phyloP scores from a whole-genome alignment of 1,284 basidiomycete genomes.

The Retiboletus fuscus region DNA sequence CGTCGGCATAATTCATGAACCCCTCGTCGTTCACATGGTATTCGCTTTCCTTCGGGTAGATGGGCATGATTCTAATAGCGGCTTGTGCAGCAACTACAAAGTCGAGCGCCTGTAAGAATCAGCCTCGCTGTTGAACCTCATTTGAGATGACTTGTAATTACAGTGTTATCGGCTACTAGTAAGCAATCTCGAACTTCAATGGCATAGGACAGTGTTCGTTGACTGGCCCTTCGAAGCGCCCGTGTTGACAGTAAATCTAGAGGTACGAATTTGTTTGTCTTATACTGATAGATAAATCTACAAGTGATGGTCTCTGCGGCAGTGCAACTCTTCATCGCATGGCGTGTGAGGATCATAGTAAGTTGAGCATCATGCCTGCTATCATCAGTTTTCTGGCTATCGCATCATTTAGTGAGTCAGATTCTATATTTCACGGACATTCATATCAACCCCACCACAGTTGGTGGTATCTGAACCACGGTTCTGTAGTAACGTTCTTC shows the following conservation, averaged over 20 bases:
- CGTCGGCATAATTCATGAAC: not conserved
- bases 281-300: not conserved
- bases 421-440: not conserved
- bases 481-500: slow-evolving; percentile 25
- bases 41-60: not conserved
- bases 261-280: not conserved
- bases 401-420: slow-evolving; percentile 53
- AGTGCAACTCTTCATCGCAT: slow-evolving; percentile 66
- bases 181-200: slow-evolving; percentile 24
- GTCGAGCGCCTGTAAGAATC: not conserved
- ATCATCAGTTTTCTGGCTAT: slow-evolving; percentile 55
- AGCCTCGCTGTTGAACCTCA: not conserved
- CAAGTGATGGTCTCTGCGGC: slow-evolving; percentile 63
- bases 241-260: slow-evolving; percentile 32
- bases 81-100: not conserved
- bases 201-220: not conserved
- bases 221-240: slow-evolving; percentile 31
- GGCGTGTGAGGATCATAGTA: slow-evolving; percentile 61
- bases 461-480: slow-evolving; percentile 60
- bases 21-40: not conserved
- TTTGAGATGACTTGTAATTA: not conserved
- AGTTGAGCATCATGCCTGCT: slow-evolving; percentile 51
- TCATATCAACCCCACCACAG: slow-evolving; percentile 39
- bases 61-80: too few relatives aligned
- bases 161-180: slow-evolving; percentile 54